phyloP scores from a whole-genome alignment of 352 stramenopile genomes.

The Saprolegnia parasitica region DNA sequence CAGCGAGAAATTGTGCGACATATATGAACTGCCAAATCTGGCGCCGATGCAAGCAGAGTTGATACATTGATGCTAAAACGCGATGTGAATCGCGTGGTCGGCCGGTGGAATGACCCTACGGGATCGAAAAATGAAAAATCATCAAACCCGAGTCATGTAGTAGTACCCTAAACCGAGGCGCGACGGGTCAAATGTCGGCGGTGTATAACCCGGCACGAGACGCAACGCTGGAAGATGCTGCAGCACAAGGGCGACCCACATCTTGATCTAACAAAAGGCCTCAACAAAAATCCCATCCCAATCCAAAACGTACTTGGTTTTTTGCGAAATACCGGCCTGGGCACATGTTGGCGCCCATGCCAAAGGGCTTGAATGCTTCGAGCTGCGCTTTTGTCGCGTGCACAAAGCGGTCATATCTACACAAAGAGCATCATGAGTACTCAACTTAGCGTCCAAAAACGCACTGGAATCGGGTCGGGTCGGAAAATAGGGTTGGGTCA shows the following conservation, averaged over 20 bases:
- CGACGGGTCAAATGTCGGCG: background rate
- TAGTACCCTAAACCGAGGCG: constrained; percentile 11
- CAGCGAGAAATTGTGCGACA: no score
- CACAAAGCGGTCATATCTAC: constrained; percentile 26
- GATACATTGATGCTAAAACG: no score
- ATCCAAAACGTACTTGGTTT: constrained; percentile 8
- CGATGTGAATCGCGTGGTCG: no score
- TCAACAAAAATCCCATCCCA: background rate
- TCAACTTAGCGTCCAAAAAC: background rate
- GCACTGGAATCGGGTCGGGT: constrained; percentile 15
- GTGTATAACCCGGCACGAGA: constrained; percentile 2
- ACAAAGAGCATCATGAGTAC: background rate
- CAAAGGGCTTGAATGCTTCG: constrained; percentile 28
- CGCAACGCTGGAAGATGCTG: background rate
- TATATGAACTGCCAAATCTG: no score
- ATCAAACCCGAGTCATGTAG: no score
- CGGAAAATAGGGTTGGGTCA: constrained; percentile 16
- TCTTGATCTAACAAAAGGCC: constrained; percentile 1
- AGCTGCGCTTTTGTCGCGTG: constrained; percentile 2
- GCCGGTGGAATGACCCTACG: no score
- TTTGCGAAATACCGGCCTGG: constrained; percentile 24
- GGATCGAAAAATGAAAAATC: no score
- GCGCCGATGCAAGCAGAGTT: no score
- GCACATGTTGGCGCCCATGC: constrained; percentile 21
- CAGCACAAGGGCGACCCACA: constrained; percentile 11